Conservation (phyloP, 208 protist species). For the Acanthamoeba royreba region DNA sequence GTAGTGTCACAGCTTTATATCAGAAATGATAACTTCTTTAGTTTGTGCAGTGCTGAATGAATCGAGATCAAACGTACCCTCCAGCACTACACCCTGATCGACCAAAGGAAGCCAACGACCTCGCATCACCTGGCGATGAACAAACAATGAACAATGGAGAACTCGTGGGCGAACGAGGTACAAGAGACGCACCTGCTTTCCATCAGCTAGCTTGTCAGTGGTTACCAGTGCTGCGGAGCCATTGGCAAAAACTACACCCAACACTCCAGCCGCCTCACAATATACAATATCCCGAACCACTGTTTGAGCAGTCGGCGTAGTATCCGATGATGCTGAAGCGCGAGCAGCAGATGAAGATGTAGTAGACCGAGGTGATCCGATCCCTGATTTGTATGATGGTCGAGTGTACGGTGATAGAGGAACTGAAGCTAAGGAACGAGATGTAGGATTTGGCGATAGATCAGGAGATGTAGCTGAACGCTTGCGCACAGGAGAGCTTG, state of each 20-base stretch:
- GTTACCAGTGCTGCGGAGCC: background rate
- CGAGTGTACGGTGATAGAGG: background rate
- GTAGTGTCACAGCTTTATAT: background rate
- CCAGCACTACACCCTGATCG: background rate
- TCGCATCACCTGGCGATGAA: background rate
- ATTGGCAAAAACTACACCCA: background rate
- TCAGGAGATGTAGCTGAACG: background rate
- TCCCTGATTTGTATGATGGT: too few relatives aligned
- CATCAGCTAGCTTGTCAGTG: background rate
- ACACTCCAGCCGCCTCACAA: background rate
- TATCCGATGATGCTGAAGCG: background rate
- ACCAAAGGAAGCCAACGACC: background rate
- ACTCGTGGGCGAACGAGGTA: background rate
- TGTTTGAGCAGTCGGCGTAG: background rate
- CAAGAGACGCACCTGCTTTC: background rate
- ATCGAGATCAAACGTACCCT: background rate
- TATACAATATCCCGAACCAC: background rate
- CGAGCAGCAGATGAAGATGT: background rate
- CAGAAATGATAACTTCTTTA: too few relatives aligned
- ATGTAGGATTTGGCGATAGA: background rate
- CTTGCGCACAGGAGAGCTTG: background rate
- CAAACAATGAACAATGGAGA: background rate
- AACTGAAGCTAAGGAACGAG: background rate
- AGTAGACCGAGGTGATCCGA: background rate
- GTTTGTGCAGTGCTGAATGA: background rate